Evolutionary conservation across 805 yeast genomes (phyloP).

Genomic region (Nakazawaea populi): DNA sequence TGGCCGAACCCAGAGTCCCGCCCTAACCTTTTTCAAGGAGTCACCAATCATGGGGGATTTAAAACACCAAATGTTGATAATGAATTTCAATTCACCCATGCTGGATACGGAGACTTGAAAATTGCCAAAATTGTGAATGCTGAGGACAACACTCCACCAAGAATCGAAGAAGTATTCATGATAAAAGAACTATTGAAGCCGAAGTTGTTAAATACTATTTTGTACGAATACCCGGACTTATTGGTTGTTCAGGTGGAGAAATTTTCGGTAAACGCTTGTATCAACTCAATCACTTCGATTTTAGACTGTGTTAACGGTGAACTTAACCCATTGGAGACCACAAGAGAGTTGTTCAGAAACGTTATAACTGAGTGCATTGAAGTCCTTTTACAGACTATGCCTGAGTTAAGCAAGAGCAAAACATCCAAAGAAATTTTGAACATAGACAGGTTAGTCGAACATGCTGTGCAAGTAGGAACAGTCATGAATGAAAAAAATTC

Average conservation of each 20-base stretch:
- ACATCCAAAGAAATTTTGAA: slow-evolving; percentile 26
- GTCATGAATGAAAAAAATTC: slow-evolving; percentile 38
- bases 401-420: slow-evolving; percentile 23
- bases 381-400: slow-evolving; percentile 29
- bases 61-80: slow-evolving; percentile 27
- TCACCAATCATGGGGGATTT: slow-evolving; percentile 81
- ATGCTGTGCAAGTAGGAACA: slow-evolving; percentile 21
- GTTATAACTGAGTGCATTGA: slow-evolving; percentile 41
- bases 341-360: slow-evolving; percentile 27
- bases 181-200: slow-evolving; percentile 19
- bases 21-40: slow-evolving; percentile 68
- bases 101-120: slow-evolving; percentile 63
- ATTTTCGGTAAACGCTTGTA: slow-evolving; percentile 72
- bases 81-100: slow-evolving; percentile 50
- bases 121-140: slow-evolving; percentile 37
- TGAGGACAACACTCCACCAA: too few species aligned
- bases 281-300: slow-evolving; percentile 79
- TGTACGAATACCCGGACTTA: slow-evolving; percentile 35
- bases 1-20: slow-evolving; percentile 38
- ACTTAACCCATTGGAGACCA: slow-evolving; percentile 36
- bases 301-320: slow-evolving; percentile 77
- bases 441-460: slow-evolving; percentile 27
- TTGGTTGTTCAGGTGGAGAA: slow-evolving; percentile 63
- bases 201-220: slow-evolving; percentile 22
- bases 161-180: slow-evolving; percentile 15